Evolutionary conservation across 345 rosid species (phyloP), one percentile per base, ranked within the genome.

Genomic region (Arabidopsis suecica): DNA sequence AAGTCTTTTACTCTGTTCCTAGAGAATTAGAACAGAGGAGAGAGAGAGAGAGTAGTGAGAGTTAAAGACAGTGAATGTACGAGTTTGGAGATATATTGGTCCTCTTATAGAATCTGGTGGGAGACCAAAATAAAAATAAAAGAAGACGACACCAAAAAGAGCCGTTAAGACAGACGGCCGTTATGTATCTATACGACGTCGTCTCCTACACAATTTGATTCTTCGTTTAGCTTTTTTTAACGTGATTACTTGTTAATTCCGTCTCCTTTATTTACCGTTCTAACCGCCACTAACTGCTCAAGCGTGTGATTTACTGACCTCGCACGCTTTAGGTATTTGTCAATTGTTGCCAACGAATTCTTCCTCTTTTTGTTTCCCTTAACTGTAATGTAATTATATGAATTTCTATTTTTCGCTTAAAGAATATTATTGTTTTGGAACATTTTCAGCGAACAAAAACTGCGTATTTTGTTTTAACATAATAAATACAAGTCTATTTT

Each of bases 161-260:
- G 75, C 74, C 78, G 82, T 79, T 79, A 79, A 73, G 78, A 79
- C 75, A 73, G 78, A 79, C 75, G 70, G 82, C 71, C 82, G 82
- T 79, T 74, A 79, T 53, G 74, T 68, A 79, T 45, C 23, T 28
- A 61, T 36, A 54, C 79, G 69, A 23, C 18, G 73, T 60, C 69
- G 69, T 66, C 3, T 59, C 0, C 30, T 42, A 59, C 34, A 42
- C 34, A 42, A 7, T 11, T 42, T 47, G 71, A 61, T 77, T 71
- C 37, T 58, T 58, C 5, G 5, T 65, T 41, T 20, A 13, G 48
- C 59, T 28, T 22, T 73, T 78, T 53, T 34, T 68, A 61, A 67
- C 78, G 73, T 73, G 65, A 66, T 68, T 68, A 4, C 6, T 54
- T 51, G 74, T 51, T 50, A 22, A 33, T 45, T 60, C 63, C 28